Conservation (phyloP, 2,329 filamentous ascomycete genomes). For the Polychaeton citri region DNA sequence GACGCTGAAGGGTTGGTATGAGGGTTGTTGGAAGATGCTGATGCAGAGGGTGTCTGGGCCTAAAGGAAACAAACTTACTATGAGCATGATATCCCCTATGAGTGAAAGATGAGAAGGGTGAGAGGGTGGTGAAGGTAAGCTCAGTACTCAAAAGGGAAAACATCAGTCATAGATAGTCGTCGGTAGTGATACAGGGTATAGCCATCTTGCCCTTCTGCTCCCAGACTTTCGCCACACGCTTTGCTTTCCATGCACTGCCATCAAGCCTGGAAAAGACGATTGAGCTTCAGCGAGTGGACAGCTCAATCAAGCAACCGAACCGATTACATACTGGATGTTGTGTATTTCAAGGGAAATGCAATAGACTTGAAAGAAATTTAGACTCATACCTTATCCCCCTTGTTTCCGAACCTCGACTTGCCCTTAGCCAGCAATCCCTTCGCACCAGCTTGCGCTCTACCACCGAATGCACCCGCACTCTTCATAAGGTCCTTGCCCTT, state of each 20-base stretch:
- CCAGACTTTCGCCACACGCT: too few relatives aligned
- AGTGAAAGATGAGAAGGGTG: not conserved
- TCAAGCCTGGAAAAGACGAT: too few relatives aligned
- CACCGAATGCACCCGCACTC: slow-evolving; percentile 58
- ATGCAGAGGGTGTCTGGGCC: not conserved
- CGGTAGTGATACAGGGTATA: too few relatives aligned
- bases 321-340: too few relatives aligned
- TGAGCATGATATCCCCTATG: not conserved
- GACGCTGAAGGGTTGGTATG: too few relatives aligned
- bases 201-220: too few relatives aligned
- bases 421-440: slow-evolving; percentile 88
- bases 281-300: too few relatives aligned
- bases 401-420: slow-evolving; percentile 56
- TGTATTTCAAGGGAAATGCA: not conserved
- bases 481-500: slow-evolving; percentile 85
- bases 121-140: not conserved
- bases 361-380: not conserved
- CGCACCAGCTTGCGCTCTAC: slow-evolving; percentile 63
- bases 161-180: too few relatives aligned
- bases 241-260: too few relatives aligned
- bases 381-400: slow-evolving; percentile 19
- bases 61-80: slow-evolving; percentile 1
- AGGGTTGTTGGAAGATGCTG: not conserved
- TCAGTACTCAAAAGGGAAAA: too few relatives aligned
- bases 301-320: too few relatives aligned